A percentile compares a stretch with the other conserved stretches of the same genome.
phyloP scores from a whole-genome alignment of 1,284 basidiomycete genomes.

The Cryptococcus wingfieldii region DNA sequence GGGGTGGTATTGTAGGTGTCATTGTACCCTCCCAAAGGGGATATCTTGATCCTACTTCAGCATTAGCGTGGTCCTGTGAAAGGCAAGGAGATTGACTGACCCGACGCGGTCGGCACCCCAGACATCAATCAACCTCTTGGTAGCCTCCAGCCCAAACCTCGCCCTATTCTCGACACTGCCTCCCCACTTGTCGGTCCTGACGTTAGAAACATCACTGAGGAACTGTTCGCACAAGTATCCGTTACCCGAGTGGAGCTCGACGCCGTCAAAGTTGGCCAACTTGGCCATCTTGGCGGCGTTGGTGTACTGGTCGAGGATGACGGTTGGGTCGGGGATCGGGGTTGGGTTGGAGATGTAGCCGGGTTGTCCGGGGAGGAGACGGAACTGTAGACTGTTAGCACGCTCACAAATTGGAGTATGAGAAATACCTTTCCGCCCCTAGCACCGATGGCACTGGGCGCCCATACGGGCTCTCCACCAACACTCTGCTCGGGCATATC shows the following conservation, averaged over 20 bases:
- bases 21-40: slow-evolving; percentile 17
- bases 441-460: slow-evolving; percentile 7
- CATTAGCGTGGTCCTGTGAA: slow-evolving; percentile 51
- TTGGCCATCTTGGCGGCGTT: slow-evolving; percentile 55
- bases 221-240: slow-evolving; percentile 54
- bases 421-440: slow-evolving; percentile 6
- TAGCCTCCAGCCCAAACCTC: slow-evolving; percentile 55
- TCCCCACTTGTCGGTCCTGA: slow-evolving; percentile 59
- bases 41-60: slow-evolving; percentile 26
- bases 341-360: slow-evolving; percentile 8
- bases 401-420: neutral
- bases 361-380: slow-evolving; percentile 5
- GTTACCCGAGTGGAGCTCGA: slow-evolving; percentile 53
- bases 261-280: slow-evolving; percentile 62
- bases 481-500: slow-evolving; percentile 6
- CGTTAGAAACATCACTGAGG: slow-evolving; percentile 54
- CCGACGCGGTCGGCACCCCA: slow-evolving; percentile 55
- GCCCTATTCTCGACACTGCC: slow-evolving; percentile 57
- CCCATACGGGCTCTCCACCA: slow-evolving; percentile 4
- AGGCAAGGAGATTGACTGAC: slow-evolving; percentile 39
- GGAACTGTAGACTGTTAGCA: slow-evolving; percentile 3
- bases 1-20: slow-evolving; percentile 9
- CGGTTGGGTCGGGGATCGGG: slow-evolving; percentile 7
- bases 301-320: slow-evolving; percentile 45
- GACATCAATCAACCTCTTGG: slow-evolving; percentile 53